Evolutionary conservation across 208 protist genomes (phyloP).

Genomic region (Acanthamoeba triangularis): DNA sequence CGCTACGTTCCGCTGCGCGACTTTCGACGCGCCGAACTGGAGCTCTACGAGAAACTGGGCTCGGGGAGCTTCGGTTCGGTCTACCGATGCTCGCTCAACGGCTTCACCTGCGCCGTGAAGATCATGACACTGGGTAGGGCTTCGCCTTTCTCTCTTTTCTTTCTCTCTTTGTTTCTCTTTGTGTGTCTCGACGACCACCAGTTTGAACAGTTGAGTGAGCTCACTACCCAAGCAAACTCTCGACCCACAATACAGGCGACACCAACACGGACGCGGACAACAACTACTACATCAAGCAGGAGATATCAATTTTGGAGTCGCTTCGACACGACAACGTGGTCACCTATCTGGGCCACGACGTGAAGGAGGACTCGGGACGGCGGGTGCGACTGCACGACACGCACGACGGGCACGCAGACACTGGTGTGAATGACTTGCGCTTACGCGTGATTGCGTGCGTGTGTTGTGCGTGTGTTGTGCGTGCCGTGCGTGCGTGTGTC

Average conservation of each 20-base stretch:
- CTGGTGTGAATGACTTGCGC: not conserved
- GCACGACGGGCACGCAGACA: not conserved
- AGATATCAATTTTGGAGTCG: conserved; percentile 60
- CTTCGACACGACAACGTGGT: conserved; percentile 66
- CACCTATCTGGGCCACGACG: conserved; percentile 69
- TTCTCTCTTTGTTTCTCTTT: not conserved
- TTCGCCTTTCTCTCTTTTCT: not conserved
- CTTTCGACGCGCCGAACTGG: conserved; percentile 14
- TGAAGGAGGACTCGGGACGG: not conserved
- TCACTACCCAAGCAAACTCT: not conserved
- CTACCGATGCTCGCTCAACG: conserved; percentile 51
- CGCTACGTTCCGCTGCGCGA: conserved; percentile 54
- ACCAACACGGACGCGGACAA: not conserved
- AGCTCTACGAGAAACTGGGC: conserved; percentile 66
- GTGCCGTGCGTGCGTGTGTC: too few species aligned
- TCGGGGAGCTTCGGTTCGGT: conserved; percentile 64
- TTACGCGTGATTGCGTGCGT: not conserved
- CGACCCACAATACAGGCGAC: not conserved
- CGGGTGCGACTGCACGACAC: not conserved
- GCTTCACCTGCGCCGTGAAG: conserved; percentile 72
- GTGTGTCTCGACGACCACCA: not conserved
- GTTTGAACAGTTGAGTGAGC: too few species aligned
- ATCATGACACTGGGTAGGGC: conserved; percentile 44
- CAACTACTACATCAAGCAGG: conserved; percentile 59
- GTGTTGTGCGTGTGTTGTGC: too few species aligned